Base-by-base conservation (phyloP, 2,329 filamentous ascomycete genomes). In the Pseudocercospora vitis region DNA sequence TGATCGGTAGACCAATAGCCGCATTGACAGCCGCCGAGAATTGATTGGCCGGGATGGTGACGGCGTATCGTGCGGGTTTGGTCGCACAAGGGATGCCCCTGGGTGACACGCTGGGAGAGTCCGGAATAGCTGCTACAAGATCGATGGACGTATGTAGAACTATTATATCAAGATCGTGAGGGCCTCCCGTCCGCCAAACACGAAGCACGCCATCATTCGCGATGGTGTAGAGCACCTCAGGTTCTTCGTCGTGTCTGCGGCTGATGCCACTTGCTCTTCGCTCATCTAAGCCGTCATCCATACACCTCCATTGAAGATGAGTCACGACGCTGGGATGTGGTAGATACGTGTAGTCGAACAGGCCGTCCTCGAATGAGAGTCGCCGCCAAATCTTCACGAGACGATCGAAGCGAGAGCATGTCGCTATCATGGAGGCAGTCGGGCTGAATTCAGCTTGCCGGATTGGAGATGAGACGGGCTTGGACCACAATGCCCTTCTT, bases 381-480 rank as follows among this genome's bases (percentile, higher is more conserved):
- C 92, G 82, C 59, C 91, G 84, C 94, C 95, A 99, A 64, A 97
- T 82, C 73, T 99, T 97, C 61, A 95, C 85, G 16, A 97, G 75
- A 48, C 86, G 81, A 70, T 97, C 94, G 67, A 89, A 83, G 46
- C 79, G 76, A 35, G 90, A 88, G 9, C 88, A 82, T 1, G 89
- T 91, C 14, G 91, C 92, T 49, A 97, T 89, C 56, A 95, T 84
- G 16, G 86, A 85, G 9, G 89, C 91, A 70, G 96, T 92, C 59
- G 89, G 89, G 1, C 92, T 96, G 62, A 96, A 84, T 7, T 80
- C 77, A 2, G 91, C 91, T 53, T 86, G 82, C 66, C 88, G 88
- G 31, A 83, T 83, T 0, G 86, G 80, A 65, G 81, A 91, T 2
- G 91, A 86, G 5, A 97, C 77, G 35, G 75, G 70, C 68, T 87